Evolutionary conservation across 768 basidiomycete species (phyloP).

Genomic region (Leccinum fibrillosum): DNA sequence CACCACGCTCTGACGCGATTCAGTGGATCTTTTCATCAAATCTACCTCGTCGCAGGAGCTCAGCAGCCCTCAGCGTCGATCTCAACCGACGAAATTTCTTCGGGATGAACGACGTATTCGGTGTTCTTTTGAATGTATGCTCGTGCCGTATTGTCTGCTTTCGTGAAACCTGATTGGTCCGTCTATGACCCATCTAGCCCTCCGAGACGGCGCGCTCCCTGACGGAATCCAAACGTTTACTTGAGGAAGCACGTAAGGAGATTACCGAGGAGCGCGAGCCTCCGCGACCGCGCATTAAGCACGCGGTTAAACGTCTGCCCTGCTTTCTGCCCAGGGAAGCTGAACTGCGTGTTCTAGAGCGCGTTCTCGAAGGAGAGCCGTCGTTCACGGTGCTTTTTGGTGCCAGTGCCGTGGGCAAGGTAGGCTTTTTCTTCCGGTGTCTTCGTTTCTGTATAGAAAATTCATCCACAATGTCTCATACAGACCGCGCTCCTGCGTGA

Average conservation of each 20-base stretch:
- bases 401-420: slow-evolving; percentile 81
- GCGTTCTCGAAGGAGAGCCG: slow-evolving; percentile 62
- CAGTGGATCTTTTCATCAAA: slow-evolving; percentile 79
- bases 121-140: slow-evolving; percentile 71
- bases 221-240: slow-evolving; percentile 68
- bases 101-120: slow-evolving; percentile 75
- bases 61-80: slow-evolving; percentile 56
- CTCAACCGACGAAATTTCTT: slow-evolving; percentile 71
- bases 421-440: slow-evolving; percentile 17
- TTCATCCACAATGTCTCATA: not conserved
- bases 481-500: slow-evolving; percentile 79
- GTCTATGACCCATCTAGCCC: slow-evolving; percentile 45
- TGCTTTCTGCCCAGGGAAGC: slow-evolving; percentile 68
- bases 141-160: not conserved
- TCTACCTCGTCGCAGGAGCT: slow-evolving; percentile 58
- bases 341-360: slow-evolving; percentile 64
- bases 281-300: slow-evolving; percentile 64
- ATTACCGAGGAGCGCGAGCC: slow-evolving; percentile 66
- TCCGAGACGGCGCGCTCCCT: slow-evolving; percentile 76
- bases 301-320: slow-evolving; percentile 75
- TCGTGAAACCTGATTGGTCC: slow-evolving; percentile 9
- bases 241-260: slow-evolving; percentile 78
- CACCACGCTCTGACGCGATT: slow-evolving; percentile 40
- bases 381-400: slow-evolving; percentile 81
- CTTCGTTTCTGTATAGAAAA: not conserved